Conservation (phyloP, 192 early-diverging fungal species). For the Umbelopsis isabellina region DNA sequence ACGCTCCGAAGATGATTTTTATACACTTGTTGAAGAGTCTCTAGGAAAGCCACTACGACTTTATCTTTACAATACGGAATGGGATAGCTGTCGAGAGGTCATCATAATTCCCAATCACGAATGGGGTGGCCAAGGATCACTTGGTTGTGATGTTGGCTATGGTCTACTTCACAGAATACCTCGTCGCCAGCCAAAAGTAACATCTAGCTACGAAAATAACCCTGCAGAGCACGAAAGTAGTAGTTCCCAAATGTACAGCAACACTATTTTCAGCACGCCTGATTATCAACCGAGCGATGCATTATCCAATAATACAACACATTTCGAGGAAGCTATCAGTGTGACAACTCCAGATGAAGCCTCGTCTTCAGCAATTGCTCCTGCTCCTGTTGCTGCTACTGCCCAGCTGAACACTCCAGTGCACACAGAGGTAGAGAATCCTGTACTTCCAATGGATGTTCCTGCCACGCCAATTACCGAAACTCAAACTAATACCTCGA, state of each 20-base stretch:
- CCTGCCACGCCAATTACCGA: no score
- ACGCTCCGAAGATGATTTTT: conserved; percentile 66
- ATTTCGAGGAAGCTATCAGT: neutral
- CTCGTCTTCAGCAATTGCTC: no score
- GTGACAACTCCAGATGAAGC: neutral
- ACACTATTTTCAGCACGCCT: conserved; percentile 33
- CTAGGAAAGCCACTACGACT: conserved; percentile 62
- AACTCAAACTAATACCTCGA: neutral
- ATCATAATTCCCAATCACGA: conserved; percentile 66
- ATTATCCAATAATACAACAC: neutral
- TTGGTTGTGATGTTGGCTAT: conserved; percentile 78
- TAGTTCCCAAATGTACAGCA: conserved; percentile 20
- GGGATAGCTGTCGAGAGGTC: conserved; percentile 67
- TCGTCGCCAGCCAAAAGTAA: conserved; percentile 21
- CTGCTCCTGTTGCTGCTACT: no score
- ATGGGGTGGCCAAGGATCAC: conserved; percentile 70
- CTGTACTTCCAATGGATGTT: no score
- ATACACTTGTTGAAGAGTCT: conserved; percentile 61
- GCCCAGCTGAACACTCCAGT: no score
- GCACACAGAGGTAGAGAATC: no score
- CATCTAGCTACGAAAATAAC: neutral
- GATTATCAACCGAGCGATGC: conserved; percentile 21
- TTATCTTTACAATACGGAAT: conserved; percentile 70
- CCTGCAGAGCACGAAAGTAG: conserved; percentile 5
- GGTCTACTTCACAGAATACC: conserved; percentile 51